These are phyloP conservation scores for Parietichytrium sp. DNA, from an alignment of 108 stramenopile species.

Conservation along the genomic window DNA sequence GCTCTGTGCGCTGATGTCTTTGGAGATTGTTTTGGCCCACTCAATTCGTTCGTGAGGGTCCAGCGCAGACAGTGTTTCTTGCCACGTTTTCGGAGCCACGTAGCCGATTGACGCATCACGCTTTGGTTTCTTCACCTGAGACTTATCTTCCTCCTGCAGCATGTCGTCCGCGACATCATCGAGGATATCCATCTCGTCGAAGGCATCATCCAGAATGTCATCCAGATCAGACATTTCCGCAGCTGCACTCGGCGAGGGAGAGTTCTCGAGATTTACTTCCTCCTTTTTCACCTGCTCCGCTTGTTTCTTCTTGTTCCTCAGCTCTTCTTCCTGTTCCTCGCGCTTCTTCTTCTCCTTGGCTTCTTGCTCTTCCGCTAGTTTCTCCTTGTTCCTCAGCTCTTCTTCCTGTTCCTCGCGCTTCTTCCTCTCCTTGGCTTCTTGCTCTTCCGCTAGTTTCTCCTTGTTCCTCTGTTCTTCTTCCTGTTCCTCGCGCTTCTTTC, in stretches of 20 bases:
- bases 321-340: background rate
- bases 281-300: background rate
- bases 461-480: background rate
- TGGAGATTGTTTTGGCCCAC: slow-evolving; percentile 34
- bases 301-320: background rate
- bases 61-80: background rate
- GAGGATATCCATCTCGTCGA: slow-evolving; percentile 11
- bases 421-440: background rate
- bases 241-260: background rate
- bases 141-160: background rate
- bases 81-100: background rate
- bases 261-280: background rate
- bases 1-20: background rate
- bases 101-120: background rate
- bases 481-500: background rate
- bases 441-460: background rate
- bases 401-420: background rate
- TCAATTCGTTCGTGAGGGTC: background rate
- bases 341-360: background rate
- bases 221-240: background rate
- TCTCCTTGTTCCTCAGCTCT: background rate
- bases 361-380: background rate
- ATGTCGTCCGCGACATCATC: background rate
- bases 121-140: background rate
- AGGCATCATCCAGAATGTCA: background rate